phyloP scores from a whole-genome alignment of 257 asterid genomes.

The Anisodus acutangulus region DNA sequence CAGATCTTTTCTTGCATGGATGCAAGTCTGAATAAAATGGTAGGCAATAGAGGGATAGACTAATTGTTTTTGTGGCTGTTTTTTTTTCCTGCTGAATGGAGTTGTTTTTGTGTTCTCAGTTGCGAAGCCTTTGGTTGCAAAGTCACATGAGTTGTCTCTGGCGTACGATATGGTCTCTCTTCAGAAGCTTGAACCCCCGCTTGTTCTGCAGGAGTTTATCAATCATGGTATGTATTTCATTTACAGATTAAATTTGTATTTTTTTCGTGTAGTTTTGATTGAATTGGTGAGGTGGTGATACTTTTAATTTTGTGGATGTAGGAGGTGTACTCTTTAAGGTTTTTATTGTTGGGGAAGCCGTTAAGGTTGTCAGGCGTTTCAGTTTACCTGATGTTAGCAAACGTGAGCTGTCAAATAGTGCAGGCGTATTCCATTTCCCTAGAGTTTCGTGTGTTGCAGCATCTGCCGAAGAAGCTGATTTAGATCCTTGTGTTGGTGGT shows the following conservation, averaged over 20 bases:
- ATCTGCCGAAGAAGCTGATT: constrained; percentile 72
- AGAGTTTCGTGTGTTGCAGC: constrained; percentile 90
- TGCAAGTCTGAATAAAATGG: not conserved
- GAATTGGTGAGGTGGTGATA: constrained; percentile 18
- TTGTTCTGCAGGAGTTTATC: constrained; percentile 87
- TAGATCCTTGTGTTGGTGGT: constrained; percentile 87
- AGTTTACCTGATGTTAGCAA: constrained; percentile 83
- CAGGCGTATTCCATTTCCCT: constrained; percentile 79
- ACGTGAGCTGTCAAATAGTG: constrained; percentile 55
- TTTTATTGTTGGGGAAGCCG: constrained; percentile 79
- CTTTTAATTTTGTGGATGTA: constrained; percentile 35
- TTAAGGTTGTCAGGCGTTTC: constrained; percentile 83
- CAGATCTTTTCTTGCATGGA: not conserved
- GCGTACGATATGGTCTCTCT: constrained; percentile 78
- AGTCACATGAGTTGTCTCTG: constrained; percentile 78
- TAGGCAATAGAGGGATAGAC: not conserved
- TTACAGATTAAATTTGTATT: not conserved
- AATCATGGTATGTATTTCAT: constrained; percentile 70
- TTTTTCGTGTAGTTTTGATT: not conserved
- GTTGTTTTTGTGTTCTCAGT: constrained; percentile 49
- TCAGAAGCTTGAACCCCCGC: constrained; percentile 77
- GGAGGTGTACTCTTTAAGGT: constrained; percentile 91
- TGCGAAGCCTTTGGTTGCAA: constrained; percentile 82
- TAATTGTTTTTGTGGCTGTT: not conserved
- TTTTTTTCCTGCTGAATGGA: not conserved